These are phyloP conservation scores for Dentipellis fragilis DNA, from an alignment of 768 basidiomycete species.

Conservation along the genomic window DNA sequence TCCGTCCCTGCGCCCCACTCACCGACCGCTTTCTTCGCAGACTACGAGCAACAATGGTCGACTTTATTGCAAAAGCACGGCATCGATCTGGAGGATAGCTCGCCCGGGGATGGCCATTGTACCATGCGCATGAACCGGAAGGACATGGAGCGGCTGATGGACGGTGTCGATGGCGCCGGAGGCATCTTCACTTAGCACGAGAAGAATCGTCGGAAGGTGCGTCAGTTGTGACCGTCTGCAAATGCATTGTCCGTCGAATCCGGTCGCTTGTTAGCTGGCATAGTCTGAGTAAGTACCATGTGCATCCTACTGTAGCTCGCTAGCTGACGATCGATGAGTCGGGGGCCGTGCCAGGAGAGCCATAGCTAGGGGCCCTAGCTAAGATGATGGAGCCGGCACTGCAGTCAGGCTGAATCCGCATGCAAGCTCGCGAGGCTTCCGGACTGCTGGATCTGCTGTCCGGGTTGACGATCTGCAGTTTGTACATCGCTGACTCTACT, in stretches of 20 bases:
- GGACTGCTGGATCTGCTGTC: too few relatives aligned
- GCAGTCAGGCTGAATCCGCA: too few relatives aligned
- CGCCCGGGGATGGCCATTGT: slow-evolving; percentile 56
- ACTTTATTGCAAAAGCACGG: slow-evolving; percentile 89
- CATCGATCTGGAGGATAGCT: slow-evolving; percentile 82
- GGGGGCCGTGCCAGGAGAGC: too few relatives aligned
- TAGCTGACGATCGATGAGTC: too few relatives aligned
- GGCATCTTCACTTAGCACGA: slow-evolving; percentile 95
- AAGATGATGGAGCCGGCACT: too few relatives aligned
- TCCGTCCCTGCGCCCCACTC: slow-evolving; percentile 10
- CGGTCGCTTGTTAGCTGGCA: slow-evolving; percentile 7
- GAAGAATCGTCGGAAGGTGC: slow-evolving; percentile 82
- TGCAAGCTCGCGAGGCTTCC: too few relatives aligned
- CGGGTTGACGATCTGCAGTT: too few relatives aligned
- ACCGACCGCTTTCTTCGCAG: slow-evolving; percentile 26
- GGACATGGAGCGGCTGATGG: slow-evolving; percentile 79
- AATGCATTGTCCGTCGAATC: slow-evolving; percentile 17
- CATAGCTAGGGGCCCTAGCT: too few relatives aligned
- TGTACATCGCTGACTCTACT: too few relatives aligned
- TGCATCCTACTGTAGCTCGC: too few relatives aligned
- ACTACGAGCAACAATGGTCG: slow-evolving; percentile 89
- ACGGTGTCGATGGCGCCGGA: slow-evolving; percentile 67
- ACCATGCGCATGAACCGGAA: slow-evolving; percentile 73
- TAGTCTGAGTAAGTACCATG: background rate
- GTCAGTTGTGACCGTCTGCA: slow-evolving; percentile 16